Conservation (phyloP, 2,329 filamentous ascomycete genomes). For the Fusarium lateritium region DNA sequence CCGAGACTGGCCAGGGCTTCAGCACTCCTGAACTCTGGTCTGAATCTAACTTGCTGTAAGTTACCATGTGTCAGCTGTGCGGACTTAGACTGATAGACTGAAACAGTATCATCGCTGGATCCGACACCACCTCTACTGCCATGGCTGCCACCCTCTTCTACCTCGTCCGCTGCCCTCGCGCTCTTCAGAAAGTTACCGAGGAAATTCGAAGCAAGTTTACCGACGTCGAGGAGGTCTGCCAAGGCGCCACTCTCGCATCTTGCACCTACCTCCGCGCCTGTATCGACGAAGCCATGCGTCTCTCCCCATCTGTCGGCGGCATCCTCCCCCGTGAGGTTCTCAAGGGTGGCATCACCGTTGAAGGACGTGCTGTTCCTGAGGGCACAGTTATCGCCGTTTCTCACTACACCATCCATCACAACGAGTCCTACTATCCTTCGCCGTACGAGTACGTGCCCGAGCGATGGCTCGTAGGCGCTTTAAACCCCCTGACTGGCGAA, state of each 20-base stretch:
- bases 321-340: slow-evolving; percentile 73
- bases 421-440: slow-evolving; percentile 72
- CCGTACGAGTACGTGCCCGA: slow-evolving; percentile 74
- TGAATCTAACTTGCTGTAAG: slow-evolving; percentile 77
- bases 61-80: not conserved
- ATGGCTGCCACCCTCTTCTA: slow-evolving; percentile 75
- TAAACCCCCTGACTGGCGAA: slow-evolving; percentile 55
- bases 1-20: slow-evolving; percentile 78
- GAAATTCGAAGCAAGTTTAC: slow-evolving; percentile 69
- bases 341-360: slow-evolving; percentile 67
- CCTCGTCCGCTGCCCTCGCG: slow-evolving; percentile 66
- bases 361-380: slow-evolving; percentile 67
- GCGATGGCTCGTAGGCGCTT: slow-evolving; percentile 72
- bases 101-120: slow-evolving; percentile 76
- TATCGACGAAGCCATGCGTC: slow-evolving; percentile 76
- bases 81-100: slow-evolving; percentile 12
- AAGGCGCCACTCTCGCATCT: slow-evolving; percentile 63
- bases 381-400: slow-evolving; percentile 76
- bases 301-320: slow-evolving; percentile 73
- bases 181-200: slow-evolving; percentile 62
- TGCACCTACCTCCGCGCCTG: slow-evolving; percentile 75
- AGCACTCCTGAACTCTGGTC: slow-evolving; percentile 77
- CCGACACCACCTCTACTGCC: slow-evolving; percentile 80
- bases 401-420: slow-evolving; percentile 79
- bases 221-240: slow-evolving; percentile 68